A percentile compares a stretch with the other conserved stretches of the same genome.
Evolutionary conservation across 1,284 basidiomycete genomes (phyloP).

Genomic region (Trametes versicolor): DNA sequence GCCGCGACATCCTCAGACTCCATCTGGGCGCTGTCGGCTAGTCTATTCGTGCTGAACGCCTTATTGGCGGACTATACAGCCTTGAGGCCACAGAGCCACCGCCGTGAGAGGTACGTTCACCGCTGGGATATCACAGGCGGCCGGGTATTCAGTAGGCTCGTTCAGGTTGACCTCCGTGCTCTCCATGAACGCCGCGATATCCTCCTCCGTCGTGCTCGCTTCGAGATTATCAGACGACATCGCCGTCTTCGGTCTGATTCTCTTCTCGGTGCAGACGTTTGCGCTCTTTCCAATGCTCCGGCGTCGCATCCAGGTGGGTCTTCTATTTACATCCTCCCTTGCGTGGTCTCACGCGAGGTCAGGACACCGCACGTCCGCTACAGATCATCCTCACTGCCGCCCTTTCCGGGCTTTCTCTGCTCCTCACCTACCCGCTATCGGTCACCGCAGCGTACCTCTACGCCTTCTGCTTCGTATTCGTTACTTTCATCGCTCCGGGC

Average conservation of each 20-base stretch:
- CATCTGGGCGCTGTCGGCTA: slow-evolving; percentile 91
- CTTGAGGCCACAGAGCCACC: slow-evolving; percentile 42
- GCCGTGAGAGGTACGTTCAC: slow-evolving; percentile 51
- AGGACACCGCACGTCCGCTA: slow-evolving; percentile 36
- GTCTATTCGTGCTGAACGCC: slow-evolving; percentile 70
- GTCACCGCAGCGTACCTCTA: slow-evolving; percentile 61
- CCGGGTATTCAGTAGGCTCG: slow-evolving; percentile 35
- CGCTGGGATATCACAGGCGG: neutral
- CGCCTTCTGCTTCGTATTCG: slow-evolving; percentile 57
- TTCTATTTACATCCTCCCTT: slow-evolving; percentile 6
- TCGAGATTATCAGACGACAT: slow-evolving; percentile 87
- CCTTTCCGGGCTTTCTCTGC: slow-evolving; percentile 58
- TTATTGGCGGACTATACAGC: slow-evolving; percentile 74
- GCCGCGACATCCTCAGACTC: slow-evolving; percentile 96
- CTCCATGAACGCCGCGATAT: slow-evolving; percentile 95
- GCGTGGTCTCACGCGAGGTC: slow-evolving; percentile 9
- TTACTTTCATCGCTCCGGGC: slow-evolving; percentile 77
- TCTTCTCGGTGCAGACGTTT: slow-evolving; percentile 89
- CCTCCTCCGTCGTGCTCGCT: slow-evolving; percentile 93
- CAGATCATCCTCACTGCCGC: slow-evolving; percentile 62
- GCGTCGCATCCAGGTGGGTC: slow-evolving; percentile 77
- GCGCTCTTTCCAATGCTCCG: slow-evolving; percentile 88
- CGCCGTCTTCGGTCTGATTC: slow-evolving; percentile 90
- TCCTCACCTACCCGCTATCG: slow-evolving; percentile 63
- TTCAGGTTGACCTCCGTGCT: slow-evolving; percentile 87